These are phyloP conservation scores for Candida tetrigidarum DNA, from an alignment of 1,139 yeast species.

Conservation along the genomic window DNA sequence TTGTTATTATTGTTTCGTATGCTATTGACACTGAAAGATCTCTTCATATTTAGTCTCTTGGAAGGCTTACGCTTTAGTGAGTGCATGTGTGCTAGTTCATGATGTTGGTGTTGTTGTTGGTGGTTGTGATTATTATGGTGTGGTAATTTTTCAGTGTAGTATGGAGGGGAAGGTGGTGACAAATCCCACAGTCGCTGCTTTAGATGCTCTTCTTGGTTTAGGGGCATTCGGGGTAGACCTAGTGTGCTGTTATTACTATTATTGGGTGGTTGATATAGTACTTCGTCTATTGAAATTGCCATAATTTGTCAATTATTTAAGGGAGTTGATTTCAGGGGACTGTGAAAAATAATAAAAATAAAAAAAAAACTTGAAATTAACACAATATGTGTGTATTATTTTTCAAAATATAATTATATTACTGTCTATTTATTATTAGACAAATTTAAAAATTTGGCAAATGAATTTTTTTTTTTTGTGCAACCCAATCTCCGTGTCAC, in stretches of 20 bases:
- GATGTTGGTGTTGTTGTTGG: not conserved
- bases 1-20: constrained; percentile 9
- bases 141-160: not conserved
- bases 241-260: constrained; percentile 3
- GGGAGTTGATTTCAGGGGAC: not conserved
- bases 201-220: constrained; percentile 3
- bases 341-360: not conserved
- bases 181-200: constrained; percentile 1
- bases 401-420: too few relatives aligned
- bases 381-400: too few relatives aligned
- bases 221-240: constrained; percentile 6
- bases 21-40: constrained; percentile 11
- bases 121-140: not conserved
- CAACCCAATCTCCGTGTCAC: too few relatives aligned
- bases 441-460: too few relatives aligned
- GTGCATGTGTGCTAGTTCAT: too few relatives aligned
- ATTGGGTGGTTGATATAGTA: not conserved
- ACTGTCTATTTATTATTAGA: too few relatives aligned
- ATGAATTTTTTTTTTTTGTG: too few relatives aligned
- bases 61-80: not conserved
- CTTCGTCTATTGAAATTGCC: not conserved
- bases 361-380: not conserved
- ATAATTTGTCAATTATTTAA: not conserved
- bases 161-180: not conserved
- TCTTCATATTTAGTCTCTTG: constrained; percentile 9